A percentile compares a stretch with the other conserved stretches of the same genome.
These are phyloP conservation scores for Mucor circinelloides DNA, from an alignment of 371 early-diverging fungal genomes.

Conservation along the genomic window DNA sequence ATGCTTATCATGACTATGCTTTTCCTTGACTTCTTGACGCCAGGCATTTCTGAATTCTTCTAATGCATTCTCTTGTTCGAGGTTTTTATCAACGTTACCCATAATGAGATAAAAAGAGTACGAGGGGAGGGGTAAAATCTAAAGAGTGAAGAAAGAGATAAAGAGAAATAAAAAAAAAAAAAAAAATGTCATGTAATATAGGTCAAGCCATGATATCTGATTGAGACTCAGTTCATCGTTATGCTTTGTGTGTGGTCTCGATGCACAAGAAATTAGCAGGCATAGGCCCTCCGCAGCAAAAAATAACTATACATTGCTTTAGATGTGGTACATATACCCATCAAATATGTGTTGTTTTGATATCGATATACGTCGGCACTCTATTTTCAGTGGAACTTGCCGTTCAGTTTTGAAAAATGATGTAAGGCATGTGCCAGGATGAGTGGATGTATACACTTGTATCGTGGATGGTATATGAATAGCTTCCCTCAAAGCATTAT, in stretches of 20 bases:
- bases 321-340: not conserved
- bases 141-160: not conserved
- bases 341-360: too few relatives aligned
- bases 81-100: not conserved
- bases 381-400: too few relatives aligned
- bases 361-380: too few relatives aligned
- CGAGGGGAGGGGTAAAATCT: not conserved
- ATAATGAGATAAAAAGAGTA: not conserved
- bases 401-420: too few relatives aligned
- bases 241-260: not conserved
- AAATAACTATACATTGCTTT: not conserved
- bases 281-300: not conserved
- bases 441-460: too few relatives aligned
- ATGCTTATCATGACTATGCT: constrained; percentile 10
- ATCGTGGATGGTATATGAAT: too few relatives aligned
- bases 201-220: not conserved
- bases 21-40: constrained; percentile 43
- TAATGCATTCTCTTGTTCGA: not conserved
- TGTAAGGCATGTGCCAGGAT: too few relatives aligned
- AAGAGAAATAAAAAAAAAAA: not conserved
- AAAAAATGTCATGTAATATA: not conserved
- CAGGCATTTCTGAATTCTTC: constrained; percentile 50
- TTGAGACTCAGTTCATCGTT: not conserved
- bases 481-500: too few relatives aligned
- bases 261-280: not conserved